Evolutionary conservation across 441 rosid genomes (phyloP), one percentile per base, ranked within the genome.

Genomic region (Gossypium gossypioides): DNA sequence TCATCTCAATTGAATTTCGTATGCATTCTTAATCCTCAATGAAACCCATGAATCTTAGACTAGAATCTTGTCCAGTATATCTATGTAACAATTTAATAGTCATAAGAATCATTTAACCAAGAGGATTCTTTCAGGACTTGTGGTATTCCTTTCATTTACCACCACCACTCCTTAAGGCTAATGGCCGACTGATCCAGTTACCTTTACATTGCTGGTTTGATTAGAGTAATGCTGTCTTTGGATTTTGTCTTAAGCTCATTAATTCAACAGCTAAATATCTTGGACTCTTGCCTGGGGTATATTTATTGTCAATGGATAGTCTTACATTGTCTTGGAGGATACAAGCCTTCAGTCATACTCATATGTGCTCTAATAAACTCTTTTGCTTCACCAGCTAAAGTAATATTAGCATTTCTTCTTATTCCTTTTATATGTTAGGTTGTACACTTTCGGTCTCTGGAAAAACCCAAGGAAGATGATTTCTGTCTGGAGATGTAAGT

Each of bases 391-490:
- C 46, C 6, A 37, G 54, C 66, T 44, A 55, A 27, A 68, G 51
- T 37, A 63, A 63, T 63, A 37, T 63, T 37, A 27, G 61, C 42
- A 54, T 67, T 57, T 56, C 29, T 2, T 50, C 37, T 67, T 37
- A 22, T 42, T 16, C 63, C 12, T 40, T 40, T 63, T 40, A 40
- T 40, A 40, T 72, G 19, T 15, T 77, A 85, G 86, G 84, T 85
- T 69, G 86, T 85, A 32, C 89, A 79, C 32, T 85, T 85, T 71
- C 85, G 86, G 60, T 82, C 79, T 68, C 72, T 85, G 76, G 86
- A 85, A 74, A 85, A 80, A 68, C 84, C 84, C 57, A 85, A 81
- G 80, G 89, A 85, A 74, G 86, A 83, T 77, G 89, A 83, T 72
- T 85, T 85, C 68, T 80, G 78, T 58, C 79, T 85, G 44, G 89